These are phyloP conservation scores for Exophiala viscosa DNA, from an alignment of 2,329 filamentous ascomycete species.

Conservation along the genomic window DNA sequence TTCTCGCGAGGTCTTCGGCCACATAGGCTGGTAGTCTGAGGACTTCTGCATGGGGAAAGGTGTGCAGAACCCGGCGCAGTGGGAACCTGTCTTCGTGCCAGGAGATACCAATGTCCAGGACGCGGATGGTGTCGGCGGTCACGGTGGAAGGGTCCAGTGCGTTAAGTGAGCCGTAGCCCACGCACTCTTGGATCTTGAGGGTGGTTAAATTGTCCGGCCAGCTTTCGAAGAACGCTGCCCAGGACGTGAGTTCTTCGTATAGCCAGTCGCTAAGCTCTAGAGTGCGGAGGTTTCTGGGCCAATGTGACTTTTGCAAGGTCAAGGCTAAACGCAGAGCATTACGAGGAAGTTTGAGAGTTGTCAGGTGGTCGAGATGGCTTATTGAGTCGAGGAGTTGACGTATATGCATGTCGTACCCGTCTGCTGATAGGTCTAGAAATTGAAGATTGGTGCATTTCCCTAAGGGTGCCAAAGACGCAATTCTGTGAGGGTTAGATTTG, in stretches of 20 bases:
- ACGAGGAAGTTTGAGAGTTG: constrained; percentile 44
- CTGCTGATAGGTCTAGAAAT: constrained; percentile 51
- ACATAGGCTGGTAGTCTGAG: constrained; percentile 1
- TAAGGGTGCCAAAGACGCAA: constrained; percentile 55
- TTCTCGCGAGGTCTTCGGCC: neutral
- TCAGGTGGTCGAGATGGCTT: constrained; percentile 44
- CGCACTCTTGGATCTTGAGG: constrained; percentile 7
- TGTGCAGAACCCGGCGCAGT: neutral
- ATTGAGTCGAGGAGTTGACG: constrained; percentile 50
- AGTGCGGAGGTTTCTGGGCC: constrained; percentile 16
- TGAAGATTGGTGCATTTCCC: constrained; percentile 52
- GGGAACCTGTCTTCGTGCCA: constrained; percentile 1
- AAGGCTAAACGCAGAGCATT: constrained; percentile 5
- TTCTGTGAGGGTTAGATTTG: constrained; percentile 16
- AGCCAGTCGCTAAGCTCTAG: constrained; percentile 15
- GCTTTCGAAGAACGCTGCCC: constrained; percentile 11
- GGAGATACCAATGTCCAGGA: constrained; percentile 6
- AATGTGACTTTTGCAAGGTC: constrained; percentile 1
- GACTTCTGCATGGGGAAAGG: neutral
- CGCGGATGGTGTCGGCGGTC: constrained; percentile 1
- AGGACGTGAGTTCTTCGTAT: neutral
- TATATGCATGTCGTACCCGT: constrained; percentile 50
- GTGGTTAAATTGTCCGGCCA: constrained; percentile 15
- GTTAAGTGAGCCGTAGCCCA: neutral
- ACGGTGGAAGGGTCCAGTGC: neutral